phyloP scores from a whole-genome alignment of 208 protist species.

The Crithidia brevicula region DNA sequence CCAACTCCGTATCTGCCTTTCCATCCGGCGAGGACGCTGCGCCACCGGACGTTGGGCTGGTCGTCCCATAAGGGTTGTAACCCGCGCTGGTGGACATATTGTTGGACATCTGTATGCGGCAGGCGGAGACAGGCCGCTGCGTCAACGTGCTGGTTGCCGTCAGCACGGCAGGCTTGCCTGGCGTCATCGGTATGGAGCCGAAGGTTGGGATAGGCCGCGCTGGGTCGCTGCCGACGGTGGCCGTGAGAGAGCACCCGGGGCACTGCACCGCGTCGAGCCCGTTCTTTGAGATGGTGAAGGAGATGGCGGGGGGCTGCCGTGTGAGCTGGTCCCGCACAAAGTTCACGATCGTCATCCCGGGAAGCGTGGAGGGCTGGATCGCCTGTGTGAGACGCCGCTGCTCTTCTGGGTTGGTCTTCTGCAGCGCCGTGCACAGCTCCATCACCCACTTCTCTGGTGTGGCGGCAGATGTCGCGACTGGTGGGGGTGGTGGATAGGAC shows the following conservation, averaged over 20 bases:
- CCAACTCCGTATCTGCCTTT: slow-evolving; percentile 52
- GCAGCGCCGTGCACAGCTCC: slow-evolving; percentile 52
- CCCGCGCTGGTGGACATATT: background rate
- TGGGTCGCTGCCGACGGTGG: slow-evolving; percentile 49
- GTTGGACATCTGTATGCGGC: slow-evolving; percentile 42
- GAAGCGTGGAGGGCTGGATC: slow-evolving; percentile 37
- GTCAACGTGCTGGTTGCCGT: slow-evolving; percentile 47
- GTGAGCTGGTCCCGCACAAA: slow-evolving; percentile 70
- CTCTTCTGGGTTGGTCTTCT: slow-evolving; percentile 47
- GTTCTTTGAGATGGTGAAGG: slow-evolving; percentile 44
- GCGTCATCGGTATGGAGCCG: slow-evolving; percentile 41
- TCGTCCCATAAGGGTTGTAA: slow-evolving; percentile 13
- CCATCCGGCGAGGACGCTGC: slow-evolving; percentile 1
- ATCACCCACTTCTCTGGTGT: slow-evolving; percentile 54
- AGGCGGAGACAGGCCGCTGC: slow-evolving; percentile 43
- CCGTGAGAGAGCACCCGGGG: slow-evolving; percentile 57
- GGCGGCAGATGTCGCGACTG: background rate
- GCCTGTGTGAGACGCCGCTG: slow-evolving; percentile 49
- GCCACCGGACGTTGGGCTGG: background rate
- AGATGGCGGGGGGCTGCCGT: slow-evolving; percentile 55
- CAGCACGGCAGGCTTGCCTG: slow-evolving; percentile 38
- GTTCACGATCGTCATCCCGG: slow-evolving; percentile 49
- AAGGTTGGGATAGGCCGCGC: slow-evolving; percentile 46
- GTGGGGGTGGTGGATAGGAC: background rate
- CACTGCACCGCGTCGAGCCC: slow-evolving; percentile 58